These are phyloP conservation scores for Ogataea haglerorum DNA, from an alignment of 805 yeast genomes.

Conservation along the genomic window DNA sequence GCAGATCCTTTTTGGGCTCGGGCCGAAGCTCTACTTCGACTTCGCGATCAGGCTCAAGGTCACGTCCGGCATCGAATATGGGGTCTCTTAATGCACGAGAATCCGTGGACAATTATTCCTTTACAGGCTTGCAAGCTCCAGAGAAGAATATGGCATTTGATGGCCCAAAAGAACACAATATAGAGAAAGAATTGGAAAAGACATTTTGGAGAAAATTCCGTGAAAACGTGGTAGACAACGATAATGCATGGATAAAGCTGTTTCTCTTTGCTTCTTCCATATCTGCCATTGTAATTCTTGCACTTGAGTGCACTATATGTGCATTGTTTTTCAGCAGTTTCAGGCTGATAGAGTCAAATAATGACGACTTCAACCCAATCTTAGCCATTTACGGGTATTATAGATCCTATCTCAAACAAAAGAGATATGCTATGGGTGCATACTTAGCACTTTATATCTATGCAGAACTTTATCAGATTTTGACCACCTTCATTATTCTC, in stretches of 20 bases:
- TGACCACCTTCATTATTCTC: conserved; percentile 36
- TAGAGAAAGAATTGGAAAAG: conserved; percentile 12
- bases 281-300: conserved; percentile 36
- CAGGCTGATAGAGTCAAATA: conserved; percentile 18
- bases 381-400: conserved; percentile 26
- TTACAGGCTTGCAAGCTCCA: conserved; percentile 12
- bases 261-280: conserved; percentile 34
- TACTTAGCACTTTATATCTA: conserved; percentile 42
- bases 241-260: conserved; percentile 17
- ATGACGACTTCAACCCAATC: conserved; percentile 18
- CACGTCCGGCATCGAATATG: conserved; percentile 11
- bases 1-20: conserved; percentile 13
- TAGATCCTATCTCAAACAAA: conserved; percentile 18
- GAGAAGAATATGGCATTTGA: conserved; percentile 13
- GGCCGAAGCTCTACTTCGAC: conserved; percentile 8
- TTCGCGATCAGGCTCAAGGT: conserved; percentile 11
- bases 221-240: conserved; percentile 18
- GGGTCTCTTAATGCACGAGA: conserved; percentile 2
- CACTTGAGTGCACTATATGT: conserved; percentile 37
- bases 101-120: conserved; percentile 8
- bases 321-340: conserved; percentile 38
- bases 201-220: conserved; percentile 10
- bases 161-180: conserved; percentile 11
- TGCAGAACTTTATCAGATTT: conserved; percentile 40
- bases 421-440: conserved; percentile 26